Evolutionary conservation across 345 rosid species (phyloP).

Genomic region (Excoecaria agallocha): DNA sequence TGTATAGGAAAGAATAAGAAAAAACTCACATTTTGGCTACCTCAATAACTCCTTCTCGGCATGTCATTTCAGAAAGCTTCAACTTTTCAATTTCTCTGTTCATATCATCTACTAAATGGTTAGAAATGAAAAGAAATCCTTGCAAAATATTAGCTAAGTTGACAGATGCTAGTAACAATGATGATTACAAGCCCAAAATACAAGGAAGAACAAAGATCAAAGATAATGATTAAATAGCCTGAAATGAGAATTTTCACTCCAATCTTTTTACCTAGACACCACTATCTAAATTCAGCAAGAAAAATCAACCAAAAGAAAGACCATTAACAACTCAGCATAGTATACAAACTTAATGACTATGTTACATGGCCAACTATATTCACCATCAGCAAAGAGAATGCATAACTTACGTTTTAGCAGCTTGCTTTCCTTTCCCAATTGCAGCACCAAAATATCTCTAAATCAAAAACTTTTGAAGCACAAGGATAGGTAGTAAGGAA

Average conservation of each 20-base stretch:
- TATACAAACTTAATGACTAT: neutral
- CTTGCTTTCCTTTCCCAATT: slow-evolving; percentile 96
- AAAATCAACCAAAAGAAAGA: neutral
- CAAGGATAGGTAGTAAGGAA: neutral
- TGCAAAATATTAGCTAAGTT: neutral
- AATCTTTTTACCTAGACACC: neutral
- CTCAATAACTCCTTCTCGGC: slow-evolving; percentile 91
- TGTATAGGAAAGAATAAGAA: neutral
- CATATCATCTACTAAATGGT: slow-evolving; percentile 10
- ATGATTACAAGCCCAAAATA: neutral
- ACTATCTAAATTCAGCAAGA: neutral
- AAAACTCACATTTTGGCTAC: slow-evolving; percentile 85
- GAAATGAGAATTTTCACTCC: neutral
- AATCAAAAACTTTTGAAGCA: slow-evolving; percentile 6
- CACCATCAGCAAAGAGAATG: neutral
- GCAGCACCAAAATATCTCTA: slow-evolving; percentile 98
- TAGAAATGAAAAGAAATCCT: neutral
- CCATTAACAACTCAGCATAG: neutral
- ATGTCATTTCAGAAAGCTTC: slow-evolving; percentile 91
- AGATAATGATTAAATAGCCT: neutral
- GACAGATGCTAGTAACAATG: neutral
- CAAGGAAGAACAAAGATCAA: neutral
- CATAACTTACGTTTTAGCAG: slow-evolving; percentile 88
- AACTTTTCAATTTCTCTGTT: slow-evolving; percentile 94
- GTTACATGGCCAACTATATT: neutral